These are phyloP conservation scores for Delphinella strobiligena DNA, from an alignment of 2,329 filamentous ascomycete genomes.

Conservation along the genomic window DNA sequence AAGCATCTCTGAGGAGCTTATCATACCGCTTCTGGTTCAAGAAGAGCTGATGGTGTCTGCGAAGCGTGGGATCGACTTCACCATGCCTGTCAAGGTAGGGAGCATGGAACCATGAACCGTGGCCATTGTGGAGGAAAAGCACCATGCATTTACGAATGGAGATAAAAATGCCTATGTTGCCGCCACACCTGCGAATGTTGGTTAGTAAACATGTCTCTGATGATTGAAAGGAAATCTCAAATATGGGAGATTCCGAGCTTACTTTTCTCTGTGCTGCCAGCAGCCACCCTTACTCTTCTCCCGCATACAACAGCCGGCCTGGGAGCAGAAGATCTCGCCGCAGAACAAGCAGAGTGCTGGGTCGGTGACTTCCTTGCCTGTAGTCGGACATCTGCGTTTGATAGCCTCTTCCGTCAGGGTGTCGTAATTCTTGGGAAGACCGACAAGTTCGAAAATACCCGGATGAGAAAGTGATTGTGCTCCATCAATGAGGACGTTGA, in stretches of 20 bases:
- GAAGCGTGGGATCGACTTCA: conserved; percentile 83
- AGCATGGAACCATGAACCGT: conserved; percentile 74
- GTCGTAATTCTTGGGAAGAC: conserved; percentile 84
- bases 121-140: conserved; percentile 69
- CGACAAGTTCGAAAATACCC: conserved; percentile 85
- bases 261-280: conserved; percentile 82
- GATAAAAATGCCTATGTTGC: conserved; percentile 84
- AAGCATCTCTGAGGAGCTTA: conserved; percentile 69
- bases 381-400: conserved; percentile 70
- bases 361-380: conserved; percentile 81
- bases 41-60: conserved; percentile 75
- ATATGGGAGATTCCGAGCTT: conserved; percentile 29
- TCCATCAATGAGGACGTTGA: conserved; percentile 24
- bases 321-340: conserved; percentile 91
- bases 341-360: conserved; percentile 89
- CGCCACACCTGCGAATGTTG: conserved; percentile 47
- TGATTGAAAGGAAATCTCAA: no score
- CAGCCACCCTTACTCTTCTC: conserved; percentile 59
- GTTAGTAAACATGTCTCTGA: not conserved
- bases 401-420: conserved; percentile 86
- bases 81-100: conserved; percentile 95
- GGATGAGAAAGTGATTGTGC: conserved; percentile 57
- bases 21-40: conserved; percentile 93
- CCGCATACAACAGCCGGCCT: conserved; percentile 80
- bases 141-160: conserved; percentile 94